Evolutionary conservation across 106 monocot genomes (phyloP), one percentile per base, ranked within the genome.

Genomic region (Dendrobium chrysotoxum): DNA sequence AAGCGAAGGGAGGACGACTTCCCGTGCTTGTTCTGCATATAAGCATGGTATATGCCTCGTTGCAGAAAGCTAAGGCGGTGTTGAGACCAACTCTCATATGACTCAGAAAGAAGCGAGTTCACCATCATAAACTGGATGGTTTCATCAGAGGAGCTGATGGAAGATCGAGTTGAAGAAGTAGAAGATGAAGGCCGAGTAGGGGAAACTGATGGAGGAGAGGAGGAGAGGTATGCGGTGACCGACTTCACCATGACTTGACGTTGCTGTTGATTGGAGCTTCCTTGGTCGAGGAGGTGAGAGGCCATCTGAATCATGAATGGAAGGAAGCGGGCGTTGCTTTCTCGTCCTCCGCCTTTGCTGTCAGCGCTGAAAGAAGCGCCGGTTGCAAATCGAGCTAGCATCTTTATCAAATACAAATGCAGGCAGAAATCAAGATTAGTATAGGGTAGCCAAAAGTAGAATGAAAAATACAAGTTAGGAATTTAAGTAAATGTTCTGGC

Each of bases 51-150:
- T 40, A 99, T 95, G 21, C 95, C 95, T 0, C 93, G 84, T 72
- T 95, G 92, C 61, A 98, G 76, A 82, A 99, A 99, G 25, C 83
- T 72, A 1, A 82, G 80, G 40, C 93, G 88, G 75, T 95, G 95
- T 25, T 86, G 86, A 18, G 78, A 75, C 99, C 99, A 99, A 44
- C 90, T 89, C 28, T 90, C 91, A 18, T 95, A 95, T 18, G 99
- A 91, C 54, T 99, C 91, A 0, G 95, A 89, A 4, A 99, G 86
- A 5, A 99, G 88, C 42, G 99, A 99, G 68, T 87, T 89, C n/a
- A 99, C 95, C 99, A 99, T 99, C 99, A 95, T 93, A 79, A 95
- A 99, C 80, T 99, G 99, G 35, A 99, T 93, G 11, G 95, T 91
- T 75, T 99, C 96, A 0, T 94, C 96, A 0, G 91, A 79, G 47